Conservation (phyloP, 257 asterid genomes). For the Solanum bulbocastanum region DNA sequence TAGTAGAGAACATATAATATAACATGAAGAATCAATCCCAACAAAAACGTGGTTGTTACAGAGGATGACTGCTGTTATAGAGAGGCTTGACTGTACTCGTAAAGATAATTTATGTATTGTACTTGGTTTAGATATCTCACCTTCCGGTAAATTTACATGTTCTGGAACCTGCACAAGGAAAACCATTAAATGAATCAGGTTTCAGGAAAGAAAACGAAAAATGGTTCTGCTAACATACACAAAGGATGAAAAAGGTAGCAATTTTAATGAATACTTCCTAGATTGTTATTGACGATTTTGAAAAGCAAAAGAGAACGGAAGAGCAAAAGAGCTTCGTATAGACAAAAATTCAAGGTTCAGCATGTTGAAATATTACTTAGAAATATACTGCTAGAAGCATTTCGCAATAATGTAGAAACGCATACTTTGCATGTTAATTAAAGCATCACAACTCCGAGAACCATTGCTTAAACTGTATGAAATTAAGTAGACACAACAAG, state of each 20-base stretch:
- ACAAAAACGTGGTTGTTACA: background rate
- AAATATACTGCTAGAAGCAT: background rate
- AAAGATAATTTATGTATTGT: background rate
- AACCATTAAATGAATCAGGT: background rate
- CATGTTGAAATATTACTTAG: background rate
- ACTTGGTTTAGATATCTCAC: slow-evolving; percentile 20
- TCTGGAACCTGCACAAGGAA: slow-evolving; percentile 53
- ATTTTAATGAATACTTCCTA: background rate
- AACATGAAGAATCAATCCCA: background rate
- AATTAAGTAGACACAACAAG: background rate
- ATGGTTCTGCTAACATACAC: background rate
- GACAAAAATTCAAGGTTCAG: background rate
- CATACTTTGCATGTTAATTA: background rate
- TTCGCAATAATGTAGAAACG: background rate
- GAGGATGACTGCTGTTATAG: background rate
- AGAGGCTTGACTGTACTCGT: background rate
- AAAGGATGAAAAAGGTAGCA: background rate
- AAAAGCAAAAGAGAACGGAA: background rate
- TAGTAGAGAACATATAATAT: background rate
- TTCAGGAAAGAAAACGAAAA: background rate
- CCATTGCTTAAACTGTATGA: background rate
- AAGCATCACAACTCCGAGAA: background rate
- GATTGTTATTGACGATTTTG: background rate
- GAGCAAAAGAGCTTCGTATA: background rate
- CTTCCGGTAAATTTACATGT: slow-evolving; percentile 77